A percentile compares a stretch with the other conserved stretches of the same genome.
Evolutionary conservation across 371 early-diverging fungal genomes (phyloP).

Genomic region (Conidiobolus incongruus): DNA sequence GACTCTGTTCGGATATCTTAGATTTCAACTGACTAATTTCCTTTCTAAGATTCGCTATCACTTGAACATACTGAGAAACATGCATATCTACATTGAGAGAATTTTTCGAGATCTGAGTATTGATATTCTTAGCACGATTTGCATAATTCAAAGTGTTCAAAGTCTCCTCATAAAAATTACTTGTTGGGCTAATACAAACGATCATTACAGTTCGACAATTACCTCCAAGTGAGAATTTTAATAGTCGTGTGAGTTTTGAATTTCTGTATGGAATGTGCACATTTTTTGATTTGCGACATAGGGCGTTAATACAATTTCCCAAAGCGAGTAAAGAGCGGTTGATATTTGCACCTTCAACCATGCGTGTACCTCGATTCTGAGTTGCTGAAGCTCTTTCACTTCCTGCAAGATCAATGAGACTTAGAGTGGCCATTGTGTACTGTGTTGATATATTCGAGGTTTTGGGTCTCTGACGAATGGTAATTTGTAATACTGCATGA

Average conservation of each 20-base stretch:
- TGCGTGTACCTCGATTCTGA: constrained; percentile 32
- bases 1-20: too few relatives aligned
- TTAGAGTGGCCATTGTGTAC: constrained; percentile 37
- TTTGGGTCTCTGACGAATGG: constrained; percentile 27
- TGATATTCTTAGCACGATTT: constrained; percentile 54
- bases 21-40: constrained; percentile 37
- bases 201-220: constrained; percentile 73
- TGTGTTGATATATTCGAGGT: constrained; percentile 15
- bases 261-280: constrained; percentile 65
- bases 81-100: constrained; percentile 23
- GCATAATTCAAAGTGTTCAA: constrained; percentile 81
- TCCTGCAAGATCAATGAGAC: constrained; percentile 81
- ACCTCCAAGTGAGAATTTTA: constrained; percentile 68
- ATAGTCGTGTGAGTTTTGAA: constrained; percentile 62
- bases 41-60: constrained; percentile 23
- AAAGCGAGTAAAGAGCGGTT: constrained; percentile 71
- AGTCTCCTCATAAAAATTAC: constrained; percentile 54
- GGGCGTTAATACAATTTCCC: constrained; percentile 81
- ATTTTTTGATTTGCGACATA: constrained; percentile 34
- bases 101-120: constrained; percentile 29
- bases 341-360: constrained; percentile 76
- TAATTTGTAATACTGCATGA: constrained; percentile 83
- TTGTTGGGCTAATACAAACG: constrained; percentile 50
- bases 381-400: constrained; percentile 58
- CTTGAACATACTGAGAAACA: constrained; percentile 28